phyloP scores from a whole-genome alignment of 257 asterid genomes.

The Solanum sejunctum region DNA sequence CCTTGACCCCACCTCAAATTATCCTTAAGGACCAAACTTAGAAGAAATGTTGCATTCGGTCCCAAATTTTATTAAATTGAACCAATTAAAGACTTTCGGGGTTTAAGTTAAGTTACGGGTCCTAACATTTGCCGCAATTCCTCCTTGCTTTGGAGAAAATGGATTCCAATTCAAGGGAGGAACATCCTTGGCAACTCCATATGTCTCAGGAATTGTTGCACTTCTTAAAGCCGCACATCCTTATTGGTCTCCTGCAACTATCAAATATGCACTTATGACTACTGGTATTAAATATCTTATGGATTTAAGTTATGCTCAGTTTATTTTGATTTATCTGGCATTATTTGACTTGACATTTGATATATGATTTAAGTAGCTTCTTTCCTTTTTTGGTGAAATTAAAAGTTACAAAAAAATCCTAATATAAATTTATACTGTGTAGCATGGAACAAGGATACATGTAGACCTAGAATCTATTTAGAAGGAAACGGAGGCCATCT shows the following conservation, averaged over 20 bases:
- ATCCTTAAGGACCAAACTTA: too few species aligned
- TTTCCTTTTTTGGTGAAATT: neutral
- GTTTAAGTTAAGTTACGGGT: too few species aligned
- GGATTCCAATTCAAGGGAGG: slow-evolving; percentile 1
- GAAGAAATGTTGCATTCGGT: too few species aligned
- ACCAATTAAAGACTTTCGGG: too few species aligned
- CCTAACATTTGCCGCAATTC: too few species aligned
- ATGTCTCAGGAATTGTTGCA: slow-evolving; percentile 31
- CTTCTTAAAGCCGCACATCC: slow-evolving; percentile 17
- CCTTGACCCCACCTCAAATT: too few species aligned
- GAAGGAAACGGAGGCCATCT: slow-evolving; percentile 17
- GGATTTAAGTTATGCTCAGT: neutral
- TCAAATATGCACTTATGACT: neutral
- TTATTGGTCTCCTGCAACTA: slow-evolving; percentile 26
- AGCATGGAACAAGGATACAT: neutral
- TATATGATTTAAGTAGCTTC: neutral
- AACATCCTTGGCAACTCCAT: slow-evolving; percentile 38
- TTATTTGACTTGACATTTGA: neutral
- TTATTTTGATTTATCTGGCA: neutral
- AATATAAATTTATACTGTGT: neutral
- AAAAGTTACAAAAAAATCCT: neutral
- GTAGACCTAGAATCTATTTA: neutral
- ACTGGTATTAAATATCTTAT: neutral
- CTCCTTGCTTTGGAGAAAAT: neutral
- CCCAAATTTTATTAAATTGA: too few species aligned